Percentiles rank a stretch among this genome's conserved stretches.
phyloP scores from a whole-genome alignment of 495 filamentous ascomycete genomes.

The Lophium mytilinum region DNA sequence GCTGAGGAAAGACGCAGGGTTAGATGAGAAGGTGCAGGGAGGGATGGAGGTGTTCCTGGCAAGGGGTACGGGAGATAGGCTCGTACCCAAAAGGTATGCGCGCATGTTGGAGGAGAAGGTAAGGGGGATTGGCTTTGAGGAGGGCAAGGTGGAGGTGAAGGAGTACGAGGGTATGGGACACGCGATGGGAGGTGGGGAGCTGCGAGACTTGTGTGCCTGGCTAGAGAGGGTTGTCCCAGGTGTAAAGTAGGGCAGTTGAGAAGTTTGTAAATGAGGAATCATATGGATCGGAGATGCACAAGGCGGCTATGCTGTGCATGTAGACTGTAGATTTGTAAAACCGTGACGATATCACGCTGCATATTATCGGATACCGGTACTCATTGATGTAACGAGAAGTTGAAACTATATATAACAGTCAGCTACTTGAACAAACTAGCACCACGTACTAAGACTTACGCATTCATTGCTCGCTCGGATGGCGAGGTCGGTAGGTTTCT shows the following conservation, averaged over 20 bases:
- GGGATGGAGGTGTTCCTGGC: constrained; percentile 29
- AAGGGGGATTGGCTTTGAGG: constrained; percentile 22
- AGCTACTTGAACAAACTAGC: no score
- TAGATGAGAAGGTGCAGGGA: constrained; percentile 23
- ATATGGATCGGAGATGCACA: no score
- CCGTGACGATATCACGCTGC: neutral
- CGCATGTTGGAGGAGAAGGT: constrained; percentile 24
- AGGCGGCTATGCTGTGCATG: no score
- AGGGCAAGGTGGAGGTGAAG: constrained; percentile 20
- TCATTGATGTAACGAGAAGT: no score
- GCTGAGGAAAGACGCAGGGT: constrained; percentile 20
- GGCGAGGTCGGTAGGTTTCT: no score
- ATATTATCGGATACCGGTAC: neutral
- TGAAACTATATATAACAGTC: no score
- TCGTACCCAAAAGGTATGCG: constrained; percentile 30
- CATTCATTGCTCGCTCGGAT: no score
- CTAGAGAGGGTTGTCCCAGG: constrained; percentile 27
- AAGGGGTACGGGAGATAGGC: constrained; percentile 27
- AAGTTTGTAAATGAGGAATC: no score
- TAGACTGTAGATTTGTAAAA: no score
- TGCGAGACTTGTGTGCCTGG: constrained; percentile 30
- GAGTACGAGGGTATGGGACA: constrained; percentile 34
- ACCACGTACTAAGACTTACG: no score
- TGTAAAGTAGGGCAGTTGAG: constrained; percentile 6
- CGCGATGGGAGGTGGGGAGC: constrained; percentile 15